phyloP scores from a whole-genome alignment of 176 grass and related monocot genomes.

The Aechmea fasciata region DNA sequence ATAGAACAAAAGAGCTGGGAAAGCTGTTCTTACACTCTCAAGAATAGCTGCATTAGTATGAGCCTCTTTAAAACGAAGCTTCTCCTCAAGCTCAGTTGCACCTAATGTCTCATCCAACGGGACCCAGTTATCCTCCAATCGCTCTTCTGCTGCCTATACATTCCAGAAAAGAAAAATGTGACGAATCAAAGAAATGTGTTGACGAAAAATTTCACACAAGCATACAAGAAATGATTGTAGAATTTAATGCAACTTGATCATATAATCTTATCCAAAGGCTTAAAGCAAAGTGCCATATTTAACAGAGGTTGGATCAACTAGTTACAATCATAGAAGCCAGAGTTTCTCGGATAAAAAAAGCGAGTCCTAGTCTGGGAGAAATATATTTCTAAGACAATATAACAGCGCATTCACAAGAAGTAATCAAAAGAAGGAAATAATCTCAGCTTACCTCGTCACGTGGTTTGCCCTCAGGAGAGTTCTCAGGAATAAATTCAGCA shows the following conservation, averaged over 20 bases:
- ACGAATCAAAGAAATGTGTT: too few relatives aligned
- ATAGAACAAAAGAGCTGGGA: slow-evolving; percentile 1
- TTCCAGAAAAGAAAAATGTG: neutral
- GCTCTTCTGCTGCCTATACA: slow-evolving; percentile 62
- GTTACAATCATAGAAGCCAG: too few relatives aligned
- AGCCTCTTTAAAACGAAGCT: slow-evolving; percentile 72
- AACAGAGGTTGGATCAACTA: too few relatives aligned
- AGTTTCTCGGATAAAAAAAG: too few relatives aligned
- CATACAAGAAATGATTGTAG: too few relatives aligned
- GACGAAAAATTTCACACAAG: too few relatives aligned
- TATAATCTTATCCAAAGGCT: neutral
- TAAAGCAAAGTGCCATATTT: neutral
- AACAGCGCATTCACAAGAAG: too few relatives aligned
- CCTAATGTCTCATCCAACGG: slow-evolving; percentile 69
- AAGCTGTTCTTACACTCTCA: slow-evolving; percentile 55
- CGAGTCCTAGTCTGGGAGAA: too few relatives aligned
- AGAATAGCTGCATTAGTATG: slow-evolving; percentile 94
- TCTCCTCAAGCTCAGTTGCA: slow-evolving; percentile 68
- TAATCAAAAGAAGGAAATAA: neutral
- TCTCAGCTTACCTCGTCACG: slow-evolving; percentile 50
- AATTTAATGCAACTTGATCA: too few relatives aligned
- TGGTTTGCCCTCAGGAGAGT: slow-evolving; percentile 79
- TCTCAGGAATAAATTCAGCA: slow-evolving; percentile 75
- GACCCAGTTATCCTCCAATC: slow-evolving; percentile 88
- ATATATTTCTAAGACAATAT: too few relatives aligned